Evolutionary conservation across 2,329 filamentous ascomycete genomes (phyloP), one percentile per base, ranked within the genome.

Genomic region (Aureobasidium sp.): DNA sequence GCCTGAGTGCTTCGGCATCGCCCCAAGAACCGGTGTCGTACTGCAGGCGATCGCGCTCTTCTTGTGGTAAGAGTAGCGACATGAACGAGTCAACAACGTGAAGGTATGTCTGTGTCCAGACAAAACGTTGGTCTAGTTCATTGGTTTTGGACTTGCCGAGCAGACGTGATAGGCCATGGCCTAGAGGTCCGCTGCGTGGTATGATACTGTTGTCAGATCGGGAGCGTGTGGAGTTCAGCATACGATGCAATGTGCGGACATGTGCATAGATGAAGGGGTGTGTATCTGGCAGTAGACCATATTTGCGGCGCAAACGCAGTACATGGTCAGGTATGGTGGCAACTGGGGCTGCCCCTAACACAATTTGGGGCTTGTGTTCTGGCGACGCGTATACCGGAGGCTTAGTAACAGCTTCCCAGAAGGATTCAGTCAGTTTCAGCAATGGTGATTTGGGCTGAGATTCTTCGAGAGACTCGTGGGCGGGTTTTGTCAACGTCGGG

Each of bases 241-340:
- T 69, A 37, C 71, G 69, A 57, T 73, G 71, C 7, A 73, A 63
- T 2, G 71, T 73, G 27, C 71, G 70, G 62, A 72, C 70, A 61
- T 73, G 71, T 11, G 63, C 54, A 62, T 73, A 66, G 7, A 69
- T 71, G 69, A 71, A 73, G 1, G 71, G 71, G 46, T 69, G 67
- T 1, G 55, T 37, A 9, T 66, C 61, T 10, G 65, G 62, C 13
- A 73, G 64, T 29, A 73, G 68, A 57, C 71, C 70, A 60, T 73
- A 73, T 31, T 70, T 70, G 21, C 64, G 63, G 31, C 71, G 70
- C 29, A 64, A 49, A 19, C 63, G 63, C 15, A 64, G 50, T 9
- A 61, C 50, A 4, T 51, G 35, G 46, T 64, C 63, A 29, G 58
- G 58, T 15, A 55, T 42, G 8, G 47, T 54, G 2, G 58, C 6